Conservation (phyloP, 345 rosid species). For the Mangifera indica region DNA sequence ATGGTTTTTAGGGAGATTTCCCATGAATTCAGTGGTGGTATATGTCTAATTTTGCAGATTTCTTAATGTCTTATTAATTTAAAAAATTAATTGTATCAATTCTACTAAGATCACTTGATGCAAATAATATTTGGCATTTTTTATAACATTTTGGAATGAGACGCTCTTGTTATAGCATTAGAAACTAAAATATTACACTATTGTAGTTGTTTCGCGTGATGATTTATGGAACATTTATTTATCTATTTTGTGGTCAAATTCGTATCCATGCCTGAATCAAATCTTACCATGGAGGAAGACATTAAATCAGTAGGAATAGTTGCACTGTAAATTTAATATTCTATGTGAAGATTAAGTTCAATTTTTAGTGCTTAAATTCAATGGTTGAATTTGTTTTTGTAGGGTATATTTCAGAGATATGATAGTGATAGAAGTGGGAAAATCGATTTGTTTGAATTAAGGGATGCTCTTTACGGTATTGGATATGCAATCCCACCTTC, state of each 20-base stretch:
- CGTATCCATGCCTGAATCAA: not conserved
- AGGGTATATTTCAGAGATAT: constrained; percentile 64
- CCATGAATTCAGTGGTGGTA: not conserved
- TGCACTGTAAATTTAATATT: too few species aligned
- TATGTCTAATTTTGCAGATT: not conserved
- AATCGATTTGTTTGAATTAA: constrained; percentile 51
- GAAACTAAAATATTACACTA: not conserved
- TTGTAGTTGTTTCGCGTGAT: not conserved
- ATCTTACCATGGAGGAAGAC: not conserved
- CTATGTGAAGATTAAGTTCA: not conserved
- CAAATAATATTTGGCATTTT: not conserved
- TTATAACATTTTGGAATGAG: not conserved
- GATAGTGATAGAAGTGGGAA: constrained; percentile 68
- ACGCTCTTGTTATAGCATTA: not conserved
- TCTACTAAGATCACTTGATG: not conserved
- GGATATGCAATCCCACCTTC: constrained; percentile 64
- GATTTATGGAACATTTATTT: not conserved
- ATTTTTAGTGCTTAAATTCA: not conserved
- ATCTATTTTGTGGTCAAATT: not conserved
- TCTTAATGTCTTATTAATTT: not conserved
- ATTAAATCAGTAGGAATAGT: not conserved
- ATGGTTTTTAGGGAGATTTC: not conserved
- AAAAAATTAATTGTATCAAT: not conserved
- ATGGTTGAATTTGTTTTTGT: constrained; percentile 7
- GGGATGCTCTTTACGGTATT: constrained; percentile 59